Conservation (phyloP, 768 basidiomycete species). For the Lactifluus rugatus region DNA sequence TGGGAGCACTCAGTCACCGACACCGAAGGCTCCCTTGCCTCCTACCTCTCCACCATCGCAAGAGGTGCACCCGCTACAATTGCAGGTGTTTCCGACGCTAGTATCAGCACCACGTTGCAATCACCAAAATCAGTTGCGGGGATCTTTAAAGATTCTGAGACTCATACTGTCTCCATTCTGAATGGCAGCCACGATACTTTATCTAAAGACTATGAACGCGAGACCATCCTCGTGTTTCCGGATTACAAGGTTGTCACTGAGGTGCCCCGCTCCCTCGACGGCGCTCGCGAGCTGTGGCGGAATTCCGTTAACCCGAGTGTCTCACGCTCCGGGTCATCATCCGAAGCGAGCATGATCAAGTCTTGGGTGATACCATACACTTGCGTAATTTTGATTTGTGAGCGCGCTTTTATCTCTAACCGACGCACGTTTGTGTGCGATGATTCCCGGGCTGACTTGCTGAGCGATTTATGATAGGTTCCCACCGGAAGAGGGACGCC, state of each 20-base stretch:
- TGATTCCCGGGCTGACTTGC: neutral
- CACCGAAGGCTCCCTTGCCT: slow-evolving; percentile 60
- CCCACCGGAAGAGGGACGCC: slow-evolving; percentile 89
- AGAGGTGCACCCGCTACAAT: slow-evolving; percentile 8
- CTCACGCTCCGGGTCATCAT: slow-evolving; percentile 36
- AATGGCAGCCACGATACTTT: slow-evolving; percentile 78
- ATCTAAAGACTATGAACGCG: slow-evolving; percentile 49
- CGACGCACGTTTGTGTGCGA: too few relatives aligned
- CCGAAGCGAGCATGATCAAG: slow-evolving; percentile 40
- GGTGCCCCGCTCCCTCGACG: slow-evolving; percentile 50
- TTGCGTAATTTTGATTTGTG: slow-evolving; percentile 83
- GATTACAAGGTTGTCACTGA: slow-evolving; percentile 81
- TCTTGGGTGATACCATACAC: slow-evolving; percentile 85
- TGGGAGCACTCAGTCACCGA: slow-evolving; percentile 79
- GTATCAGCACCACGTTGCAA: slow-evolving; percentile 11
- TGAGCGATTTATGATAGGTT: slow-evolving; percentile 42
- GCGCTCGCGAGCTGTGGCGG: slow-evolving; percentile 63
- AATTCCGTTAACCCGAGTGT: slow-evolving; percentile 51
- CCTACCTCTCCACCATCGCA: slow-evolving; percentile 33
- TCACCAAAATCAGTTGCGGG: slow-evolving; percentile 33
- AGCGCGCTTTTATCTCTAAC: slow-evolving; percentile 24
- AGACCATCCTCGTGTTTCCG: slow-evolving; percentile 84
- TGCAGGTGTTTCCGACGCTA: neutral
- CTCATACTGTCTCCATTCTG: slow-evolving; percentile 55
- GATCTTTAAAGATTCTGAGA: slow-evolving; percentile 47